phyloP scores from a whole-genome alignment of 371 early-diverging fungal genomes.

The Sporodiniella umbellata region DNA sequence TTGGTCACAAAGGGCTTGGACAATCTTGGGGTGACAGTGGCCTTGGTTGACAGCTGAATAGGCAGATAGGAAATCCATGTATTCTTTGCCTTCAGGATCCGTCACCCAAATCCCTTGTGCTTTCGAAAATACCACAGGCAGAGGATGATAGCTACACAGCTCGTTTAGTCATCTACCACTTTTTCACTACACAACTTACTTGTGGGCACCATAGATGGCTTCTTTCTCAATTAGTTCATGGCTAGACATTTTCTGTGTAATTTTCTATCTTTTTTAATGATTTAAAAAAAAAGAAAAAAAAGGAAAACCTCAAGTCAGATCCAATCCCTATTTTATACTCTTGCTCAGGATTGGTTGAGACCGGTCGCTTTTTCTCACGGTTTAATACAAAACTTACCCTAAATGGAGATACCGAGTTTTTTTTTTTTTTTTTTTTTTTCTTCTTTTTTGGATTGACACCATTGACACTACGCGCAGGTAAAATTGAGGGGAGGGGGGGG shows the following conservation, averaged over 20 bases:
- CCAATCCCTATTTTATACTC: no score
- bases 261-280: constrained; percentile 2
- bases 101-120: constrained; percentile 91
- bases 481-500: no score
- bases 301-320: no score
- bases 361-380: no score
- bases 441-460: background rate
- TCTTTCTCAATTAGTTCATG: constrained; percentile 67
- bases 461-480: background rate
- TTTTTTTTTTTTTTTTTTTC: background rate
- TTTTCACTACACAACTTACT: constrained; percentile 51
- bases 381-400: no score
- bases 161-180: background rate
- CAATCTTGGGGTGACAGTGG: constrained; percentile 95
- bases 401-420: no score
- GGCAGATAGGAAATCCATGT: constrained; percentile 95
- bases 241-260: constrained; percentile 32
- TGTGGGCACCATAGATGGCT: constrained; percentile 81
- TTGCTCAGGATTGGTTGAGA: no score
- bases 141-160: constrained; percentile 86
- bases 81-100: constrained; percentile 95
- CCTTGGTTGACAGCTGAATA: constrained; percentile 98
- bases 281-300: constrained; percentile 3
- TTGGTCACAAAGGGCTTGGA: constrained; percentile 88
- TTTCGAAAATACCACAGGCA: constrained; percentile 90